Conservation (phyloP, 2,329 filamentous ascomycete genomes). For the Neonectria sp. region DNA sequence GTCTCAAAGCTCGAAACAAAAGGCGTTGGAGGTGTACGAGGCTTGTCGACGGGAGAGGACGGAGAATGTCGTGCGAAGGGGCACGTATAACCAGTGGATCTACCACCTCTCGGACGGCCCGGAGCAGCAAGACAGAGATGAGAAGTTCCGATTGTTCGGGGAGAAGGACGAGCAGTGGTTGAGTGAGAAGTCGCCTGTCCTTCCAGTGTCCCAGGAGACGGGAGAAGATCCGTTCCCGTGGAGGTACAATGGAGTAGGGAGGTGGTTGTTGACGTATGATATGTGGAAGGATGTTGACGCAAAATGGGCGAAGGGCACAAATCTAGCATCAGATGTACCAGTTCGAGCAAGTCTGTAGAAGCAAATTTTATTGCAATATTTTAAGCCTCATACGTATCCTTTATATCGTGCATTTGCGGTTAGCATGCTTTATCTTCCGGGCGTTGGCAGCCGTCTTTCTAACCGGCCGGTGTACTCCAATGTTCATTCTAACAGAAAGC, state of each 20-base stretch:
- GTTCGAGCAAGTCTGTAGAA: slow-evolving; percentile 31
- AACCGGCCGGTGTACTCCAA: too few relatives aligned
- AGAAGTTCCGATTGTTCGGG: slow-evolving; percentile 50
- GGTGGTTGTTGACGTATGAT: slow-evolving; percentile 59
- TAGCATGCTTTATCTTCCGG: too few relatives aligned
- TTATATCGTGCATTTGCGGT: too few relatives aligned
- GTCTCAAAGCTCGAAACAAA: slow-evolving; percentile 52
- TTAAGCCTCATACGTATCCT: not conserved
- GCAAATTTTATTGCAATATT: not conserved
- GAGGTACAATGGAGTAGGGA: slow-evolving; percentile 56
- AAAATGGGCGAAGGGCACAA: slow-evolving; percentile 44
- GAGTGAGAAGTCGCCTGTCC: slow-evolving; percentile 34
- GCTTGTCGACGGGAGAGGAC: slow-evolving; percentile 71
- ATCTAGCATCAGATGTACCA: not conserved
- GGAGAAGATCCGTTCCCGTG: slow-evolving; percentile 59
- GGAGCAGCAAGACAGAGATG: slow-evolving; percentile 69
- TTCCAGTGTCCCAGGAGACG: slow-evolving; percentile 49
- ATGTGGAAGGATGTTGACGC: slow-evolving; percentile 56
- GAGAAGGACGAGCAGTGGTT: slow-evolving; percentile 51
- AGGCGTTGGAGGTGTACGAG: slow-evolving; percentile 66
- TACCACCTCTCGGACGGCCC: slow-evolving; percentile 73
- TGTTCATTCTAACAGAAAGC: too few relatives aligned
- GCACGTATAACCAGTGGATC: slow-evolving; percentile 73
- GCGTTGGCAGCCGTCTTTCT: too few relatives aligned
- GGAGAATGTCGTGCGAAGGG: slow-evolving; percentile 70